A percentile compares a stretch with the other conserved stretches of the same genome.
phyloP scores from a whole-genome alignment of 805 yeast genomes.

The Wickerhamomyces pijperi region DNA sequence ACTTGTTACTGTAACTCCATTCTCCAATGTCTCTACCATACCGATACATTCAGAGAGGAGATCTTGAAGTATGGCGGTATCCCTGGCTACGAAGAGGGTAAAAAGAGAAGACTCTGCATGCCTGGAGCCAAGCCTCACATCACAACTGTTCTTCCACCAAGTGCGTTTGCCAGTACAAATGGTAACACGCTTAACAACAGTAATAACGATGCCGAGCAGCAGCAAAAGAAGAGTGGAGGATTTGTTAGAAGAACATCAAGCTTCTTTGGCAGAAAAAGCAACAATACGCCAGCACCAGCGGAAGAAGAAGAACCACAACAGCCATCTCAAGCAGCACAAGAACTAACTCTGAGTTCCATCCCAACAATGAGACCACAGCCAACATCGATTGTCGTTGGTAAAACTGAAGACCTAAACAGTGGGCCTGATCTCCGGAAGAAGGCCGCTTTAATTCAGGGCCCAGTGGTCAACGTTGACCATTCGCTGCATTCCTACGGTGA shows the following conservation, averaged over 20 bases:
- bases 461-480: slow-evolving; percentile 73
- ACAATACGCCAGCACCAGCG: slow-evolving; percentile 1
- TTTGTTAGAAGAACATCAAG: slow-evolving; percentile 18
- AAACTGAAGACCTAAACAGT: slow-evolving; percentile 20
- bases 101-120: slow-evolving; percentile 13
- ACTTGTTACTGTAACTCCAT: slow-evolving; percentile 94
- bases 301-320: slow-evolving; percentile 1
- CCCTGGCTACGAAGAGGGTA: neutral
- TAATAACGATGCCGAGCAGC: slow-evolving; percentile 5
- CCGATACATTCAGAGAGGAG: slow-evolving; percentile 53
- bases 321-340: slow-evolving; percentile 3
- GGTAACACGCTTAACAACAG: neutral
- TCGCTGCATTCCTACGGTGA: slow-evolving; percentile 41
- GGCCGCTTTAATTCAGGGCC: slow-evolving; percentile 70
- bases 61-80: slow-evolving; percentile 27
- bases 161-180: neutral
- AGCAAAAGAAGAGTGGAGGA: slow-evolving; percentile 5
- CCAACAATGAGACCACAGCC: slow-evolving; percentile 11
- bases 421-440: slow-evolving; percentile 67
- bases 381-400: slow-evolving; percentile 10
- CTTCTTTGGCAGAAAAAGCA: slow-evolving; percentile 16
- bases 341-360: slow-evolving; percentile 8
- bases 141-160: slow-evolving; percentile 12
- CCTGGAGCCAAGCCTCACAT: slow-evolving; percentile 31
- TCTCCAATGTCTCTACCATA: slow-evolving; percentile 74